Base-by-base conservation (phyloP, 1,284 basidiomycete genomes). In the Pseudozyma hubeiensis region DNA sequence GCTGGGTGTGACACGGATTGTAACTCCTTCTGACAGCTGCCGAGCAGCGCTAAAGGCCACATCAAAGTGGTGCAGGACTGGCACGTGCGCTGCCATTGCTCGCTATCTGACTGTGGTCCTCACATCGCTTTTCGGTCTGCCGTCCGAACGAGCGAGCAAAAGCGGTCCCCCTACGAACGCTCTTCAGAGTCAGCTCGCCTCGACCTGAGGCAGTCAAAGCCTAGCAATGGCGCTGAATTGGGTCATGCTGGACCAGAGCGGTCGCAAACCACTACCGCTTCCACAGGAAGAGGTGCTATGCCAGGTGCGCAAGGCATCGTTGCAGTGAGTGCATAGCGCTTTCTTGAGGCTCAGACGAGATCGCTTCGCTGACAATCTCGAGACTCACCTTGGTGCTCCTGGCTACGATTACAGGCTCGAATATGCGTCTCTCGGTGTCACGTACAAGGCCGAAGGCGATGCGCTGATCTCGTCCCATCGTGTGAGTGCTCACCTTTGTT, bases 211-310 rank as follows among this genome's bases (percentile, higher is more conserved):
- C 17, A 6, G 56, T 47, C 7, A 58, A 37, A 9, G 35, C 2
- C 35, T 10, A 37, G 14, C 19, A 10, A 80, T 80, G 78, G 76
- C 79, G 19, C 64, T 80, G 52, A 80, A 80, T 52, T 80, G 79
- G 79, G 79, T 75, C 8, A 76, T 74, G 71, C 67, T 78, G 40
- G 75, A 60, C 48, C 55, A 60, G n/a, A 46, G 56, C 5, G 73
- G 73, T 37, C 61, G 55, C 44, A 57, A 53, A 30, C 79, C 79
- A 3, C 50, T 79, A 13, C 79, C 79, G 29, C 69, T 80, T 9
- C 75, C 75, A 30, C 63, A 73, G 10, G 79, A 80, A 53, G 46
- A 67, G 40, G 50, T 79, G 40, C 57, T 75, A 5, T 61, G 50
- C 39, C 53, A 56, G 4, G 69, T 75, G 6, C 34, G 47, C 35